Percentiles rank a stretch among this genome's conserved stretches.
Conservation (phyloP, 768 basidiomycete species). For the Phlebiopsis gigantea region DNA sequence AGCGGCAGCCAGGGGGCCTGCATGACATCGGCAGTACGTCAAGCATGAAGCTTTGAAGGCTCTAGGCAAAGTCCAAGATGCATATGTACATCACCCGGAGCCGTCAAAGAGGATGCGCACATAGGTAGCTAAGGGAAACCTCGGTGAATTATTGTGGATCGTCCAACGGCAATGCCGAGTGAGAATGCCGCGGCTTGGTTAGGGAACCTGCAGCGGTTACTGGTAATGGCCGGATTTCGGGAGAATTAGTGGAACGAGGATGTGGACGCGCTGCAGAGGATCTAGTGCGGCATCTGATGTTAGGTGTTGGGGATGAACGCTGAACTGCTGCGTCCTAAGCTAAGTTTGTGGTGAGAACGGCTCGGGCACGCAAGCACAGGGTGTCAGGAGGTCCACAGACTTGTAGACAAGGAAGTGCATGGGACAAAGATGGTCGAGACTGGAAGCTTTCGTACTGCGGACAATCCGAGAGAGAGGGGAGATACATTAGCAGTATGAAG, state of each 20-base stretch:
- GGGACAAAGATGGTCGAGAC: background rate
- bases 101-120: background rate
- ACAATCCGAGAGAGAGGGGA: slow-evolving; percentile 5
- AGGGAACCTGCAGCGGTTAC: slow-evolving; percentile 2
- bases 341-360: no score
- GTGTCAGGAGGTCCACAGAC: background rate
- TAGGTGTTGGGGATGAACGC: no score
- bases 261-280: background rate
- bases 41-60: background rate
- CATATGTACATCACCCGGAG: background rate
- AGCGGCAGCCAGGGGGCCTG: background rate
- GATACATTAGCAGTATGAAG: slow-evolving; percentile 1
- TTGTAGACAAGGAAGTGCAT: background rate
- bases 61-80: background rate
- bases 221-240: slow-evolving; percentile 8
- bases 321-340: no score
- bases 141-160: slow-evolving; percentile 11
- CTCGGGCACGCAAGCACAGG: no score
- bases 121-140: background rate
- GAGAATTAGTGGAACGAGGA: background rate
- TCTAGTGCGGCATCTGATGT: slow-evolving; percentile 26
- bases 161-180: background rate
- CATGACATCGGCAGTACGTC: background rate
- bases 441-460: slow-evolving; percentile 1
- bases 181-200: background rate